phyloP scores from a whole-genome alignment of 176 grass and related monocot species.

The Neostapfia colusana region DNA sequence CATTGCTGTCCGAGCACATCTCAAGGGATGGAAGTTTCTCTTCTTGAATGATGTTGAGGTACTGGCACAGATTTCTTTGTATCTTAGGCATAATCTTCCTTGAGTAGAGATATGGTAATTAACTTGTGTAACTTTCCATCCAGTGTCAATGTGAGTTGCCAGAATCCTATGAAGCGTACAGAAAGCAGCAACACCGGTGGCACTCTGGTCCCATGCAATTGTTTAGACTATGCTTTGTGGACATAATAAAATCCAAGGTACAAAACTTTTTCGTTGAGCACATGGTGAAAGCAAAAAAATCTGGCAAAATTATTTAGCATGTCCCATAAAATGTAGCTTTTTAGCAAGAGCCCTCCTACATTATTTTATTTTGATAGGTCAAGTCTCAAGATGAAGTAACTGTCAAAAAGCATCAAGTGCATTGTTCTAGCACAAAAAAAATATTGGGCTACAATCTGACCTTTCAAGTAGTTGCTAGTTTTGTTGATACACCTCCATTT shows the following conservation, averaged over 20 bases:
- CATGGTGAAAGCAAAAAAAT: constrained; percentile 33
- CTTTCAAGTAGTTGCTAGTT: not conserved
- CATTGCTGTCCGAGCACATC: constrained; percentile 84
- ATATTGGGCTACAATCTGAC: constrained; percentile 3
- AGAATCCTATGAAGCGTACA: constrained; percentile 92
- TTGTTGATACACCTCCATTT: not conserved
- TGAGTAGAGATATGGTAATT: constrained; percentile 4
- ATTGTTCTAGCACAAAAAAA: not conserved
- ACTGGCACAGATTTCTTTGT: not conserved
- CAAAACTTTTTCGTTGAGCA: not conserved
- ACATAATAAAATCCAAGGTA: constrained; percentile 85
- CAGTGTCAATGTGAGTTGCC: constrained; percentile 89
- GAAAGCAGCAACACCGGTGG: constrained; percentile 90
- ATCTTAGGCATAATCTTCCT: not conserved
- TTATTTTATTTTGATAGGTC: not conserved
- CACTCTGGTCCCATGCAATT: constrained; percentile 92
- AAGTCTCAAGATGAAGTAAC: constrained; percentile 10
- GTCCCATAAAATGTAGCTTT: constrained; percentile 23
- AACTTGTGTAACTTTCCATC: constrained; percentile 26
- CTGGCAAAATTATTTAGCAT: not conserved
- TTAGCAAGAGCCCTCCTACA: not conserved
- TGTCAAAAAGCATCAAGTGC: not conserved
- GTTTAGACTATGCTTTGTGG: constrained; percentile 72
- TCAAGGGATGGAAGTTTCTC: constrained; percentile 88
- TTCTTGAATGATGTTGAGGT: constrained; percentile 94